Evolutionary conservation across 164 flowering plant genomes (phyloP).

Genomic region (Vitis cinerea): DNA sequence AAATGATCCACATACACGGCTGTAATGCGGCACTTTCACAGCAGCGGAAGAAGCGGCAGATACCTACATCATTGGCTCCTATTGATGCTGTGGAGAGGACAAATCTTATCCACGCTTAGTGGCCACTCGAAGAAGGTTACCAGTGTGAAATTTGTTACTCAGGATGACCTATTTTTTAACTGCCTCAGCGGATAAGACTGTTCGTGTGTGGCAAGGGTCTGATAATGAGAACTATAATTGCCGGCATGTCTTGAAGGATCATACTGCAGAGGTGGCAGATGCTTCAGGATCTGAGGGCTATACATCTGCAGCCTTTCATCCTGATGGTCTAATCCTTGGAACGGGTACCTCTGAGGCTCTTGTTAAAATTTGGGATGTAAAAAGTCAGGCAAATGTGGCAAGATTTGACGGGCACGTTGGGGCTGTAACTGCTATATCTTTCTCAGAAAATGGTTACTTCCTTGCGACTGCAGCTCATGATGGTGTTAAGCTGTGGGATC

Average conservation of each 20-base stretch:
- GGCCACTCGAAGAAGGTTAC: too few species aligned
- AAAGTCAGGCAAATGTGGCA: constrained; percentile 90
- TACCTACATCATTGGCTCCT: too few species aligned
- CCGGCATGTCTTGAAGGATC: constrained; percentile 79
- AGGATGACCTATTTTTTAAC: too few species aligned
- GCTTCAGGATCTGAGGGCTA: constrained; percentile 72
- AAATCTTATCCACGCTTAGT: too few species aligned
- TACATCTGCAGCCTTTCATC: constrained; percentile 98
- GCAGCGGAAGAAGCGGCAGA: too few species aligned
- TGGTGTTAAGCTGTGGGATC: constrained; percentile 97
- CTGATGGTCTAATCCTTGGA: constrained; percentile 99
- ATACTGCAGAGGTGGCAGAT: constrained; percentile 85
- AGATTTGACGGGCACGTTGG: constrained; percentile 86
- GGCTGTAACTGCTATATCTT: constrained; percentile 89
- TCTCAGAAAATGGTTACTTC: constrained; percentile 98
- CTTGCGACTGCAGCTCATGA: constrained; percentile 96
- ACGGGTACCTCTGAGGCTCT: constrained; percentile 81
- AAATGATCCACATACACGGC: too few species aligned
- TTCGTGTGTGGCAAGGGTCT: constrained; percentile 86
- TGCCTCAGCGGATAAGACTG: too few species aligned
- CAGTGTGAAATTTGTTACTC: too few species aligned
- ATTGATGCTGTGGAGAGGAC: too few species aligned
- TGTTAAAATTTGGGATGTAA: constrained; percentile 98
- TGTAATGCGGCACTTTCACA: too few species aligned
- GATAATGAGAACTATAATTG: constrained; percentile 76